Conservation (phyloP, 106 monocot species). For the Platanthera guangdongensis region DNA sequence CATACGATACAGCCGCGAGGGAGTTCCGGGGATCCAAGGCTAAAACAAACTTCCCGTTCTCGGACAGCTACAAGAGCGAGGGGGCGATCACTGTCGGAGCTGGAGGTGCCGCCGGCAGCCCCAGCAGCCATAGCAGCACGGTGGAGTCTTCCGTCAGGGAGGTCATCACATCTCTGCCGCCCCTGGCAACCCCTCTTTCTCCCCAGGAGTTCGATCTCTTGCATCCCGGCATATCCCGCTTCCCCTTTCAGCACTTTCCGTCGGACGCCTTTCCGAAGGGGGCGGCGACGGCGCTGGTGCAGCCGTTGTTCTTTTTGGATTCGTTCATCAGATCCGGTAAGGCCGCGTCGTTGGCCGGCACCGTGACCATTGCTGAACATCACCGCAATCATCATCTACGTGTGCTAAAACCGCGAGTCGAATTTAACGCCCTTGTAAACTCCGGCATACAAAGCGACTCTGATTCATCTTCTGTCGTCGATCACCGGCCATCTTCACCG, state of each 20-base stretch:
- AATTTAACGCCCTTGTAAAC: background rate
- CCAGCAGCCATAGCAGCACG: conserved; percentile 53
- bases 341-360: conserved; percentile 7
- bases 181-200: conserved; percentile 12
- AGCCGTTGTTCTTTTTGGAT: conserved; percentile 25
- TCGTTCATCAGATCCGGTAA: conserved; percentile 16
- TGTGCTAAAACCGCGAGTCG: background rate
- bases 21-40: conserved; percentile 31
- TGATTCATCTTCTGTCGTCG: conserved; percentile 22
- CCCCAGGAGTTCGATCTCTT: conserved; percentile 26
- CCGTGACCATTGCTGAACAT: background rate
- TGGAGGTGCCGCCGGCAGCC: conserved; percentile 17
- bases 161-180: conserved; percentile 7
- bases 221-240: conserved; percentile 10
- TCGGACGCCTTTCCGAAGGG: background rate
- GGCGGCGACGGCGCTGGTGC: background rate
- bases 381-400: background rate
- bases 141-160: conserved; percentile 36
- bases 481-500: background rate
- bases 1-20: conserved; percentile 34
- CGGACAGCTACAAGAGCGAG: conserved; percentile 2
- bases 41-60: conserved; percentile 30
- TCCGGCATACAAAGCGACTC: conserved; percentile 25
- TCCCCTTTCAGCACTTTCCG: conserved; percentile 20
- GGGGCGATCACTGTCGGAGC: background rate